Evolutionary conservation across 371 early-diverging fungal genomes (phyloP), one percentile per base, ranked within the genome.

Genomic region (Dichotomocladium elegans): DNA sequence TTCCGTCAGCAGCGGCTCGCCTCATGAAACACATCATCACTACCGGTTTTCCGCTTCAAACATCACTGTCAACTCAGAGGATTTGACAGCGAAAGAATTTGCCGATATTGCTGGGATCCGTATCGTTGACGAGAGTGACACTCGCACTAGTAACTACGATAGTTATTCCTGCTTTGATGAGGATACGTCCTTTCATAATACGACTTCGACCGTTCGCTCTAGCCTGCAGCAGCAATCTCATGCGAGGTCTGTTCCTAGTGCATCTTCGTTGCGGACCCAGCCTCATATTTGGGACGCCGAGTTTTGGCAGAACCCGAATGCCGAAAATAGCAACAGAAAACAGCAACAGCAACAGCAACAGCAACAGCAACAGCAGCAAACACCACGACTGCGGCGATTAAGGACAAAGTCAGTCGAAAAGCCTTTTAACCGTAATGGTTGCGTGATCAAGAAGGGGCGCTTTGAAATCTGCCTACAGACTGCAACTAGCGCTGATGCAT

Each of bases 361-460:
- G 30, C 47, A 30, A 24, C 30, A 22, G 17, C 34, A 29, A 17
- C 47, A 0, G 11, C 14, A 19, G 33, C 49, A 26, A 33, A 24
- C 33, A 30, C 25, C 22, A 44, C 21, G 19, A 42, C 41, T 14
- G 19, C 22, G 19, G 26, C 53, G 10, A 26, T 33, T 14, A 5
- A 14, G 22, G n/a, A n/a, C n/a, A n/a, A n/a, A n/a, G n/a, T n/a
- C n/a, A n/a, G n/a, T n/a, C n/a, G n/a, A n/a, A n/a, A n/a, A n/a
- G n/a, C n/a, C n/a, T n/a, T n/a, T n/a, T n/a, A n/a, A n/a, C n/a
- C n/a, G 30, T 25, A 43, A 26, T 43, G 56, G 61, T 40, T 41
- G 55, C 48, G 53, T 63, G n/a, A 66, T 70, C 30, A 70, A 63
- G 43, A 70, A 70, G 37, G 70, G 70, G 37, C 70, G 70, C 28